Conservation (phyloP, 495 filamentous ascomycete species). For the Aspergillus steynii region DNA sequence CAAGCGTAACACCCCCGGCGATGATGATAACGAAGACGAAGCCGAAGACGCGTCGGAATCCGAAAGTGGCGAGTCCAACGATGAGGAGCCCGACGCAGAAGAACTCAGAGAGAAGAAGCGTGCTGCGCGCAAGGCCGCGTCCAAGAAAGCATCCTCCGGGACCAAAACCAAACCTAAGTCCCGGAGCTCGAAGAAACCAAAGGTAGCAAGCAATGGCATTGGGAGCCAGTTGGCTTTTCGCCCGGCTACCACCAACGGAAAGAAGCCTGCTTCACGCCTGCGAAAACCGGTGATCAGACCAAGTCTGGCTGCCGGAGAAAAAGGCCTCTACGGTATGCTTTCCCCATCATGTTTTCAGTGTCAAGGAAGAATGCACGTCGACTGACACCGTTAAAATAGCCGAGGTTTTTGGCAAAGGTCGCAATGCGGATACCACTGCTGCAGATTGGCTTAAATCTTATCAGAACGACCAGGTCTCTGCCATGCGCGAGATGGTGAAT, state of each 20-base stretch:
- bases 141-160: conserved; percentile 64
- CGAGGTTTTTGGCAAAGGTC: conserved; percentile 75
- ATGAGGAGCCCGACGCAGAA: conserved; percentile 65
- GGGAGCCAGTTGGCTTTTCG: conserved; percentile 50
- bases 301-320: conserved; percentile 62
- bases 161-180: conserved; percentile 30
- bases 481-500: conserved; percentile 83
- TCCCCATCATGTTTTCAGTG: neutral
- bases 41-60: conserved; percentile 59
- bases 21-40: conserved; percentile 39
- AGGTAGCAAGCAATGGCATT: conserved; percentile 59
- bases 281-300: conserved; percentile 60
- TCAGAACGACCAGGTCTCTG: conserved; percentile 61
- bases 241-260: conserved; percentile 45
- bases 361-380: neutral
- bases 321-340: conserved; percentile 74
- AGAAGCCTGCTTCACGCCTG: conserved; percentile 39
- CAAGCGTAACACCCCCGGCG: conserved; percentile 47
- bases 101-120: conserved; percentile 60
- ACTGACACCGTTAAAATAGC: conserved; percentile 47
- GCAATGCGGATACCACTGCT: conserved; percentile 71
- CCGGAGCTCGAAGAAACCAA: conserved; percentile 49
- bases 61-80: conserved; percentile 46
- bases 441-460: conserved; percentile 78
- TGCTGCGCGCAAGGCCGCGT: conserved; percentile 42